These are phyloP conservation scores for Diaporthe australafricana DNA, from an alignment of 2,329 filamentous ascomycete species.

Conservation along the genomic window DNA sequence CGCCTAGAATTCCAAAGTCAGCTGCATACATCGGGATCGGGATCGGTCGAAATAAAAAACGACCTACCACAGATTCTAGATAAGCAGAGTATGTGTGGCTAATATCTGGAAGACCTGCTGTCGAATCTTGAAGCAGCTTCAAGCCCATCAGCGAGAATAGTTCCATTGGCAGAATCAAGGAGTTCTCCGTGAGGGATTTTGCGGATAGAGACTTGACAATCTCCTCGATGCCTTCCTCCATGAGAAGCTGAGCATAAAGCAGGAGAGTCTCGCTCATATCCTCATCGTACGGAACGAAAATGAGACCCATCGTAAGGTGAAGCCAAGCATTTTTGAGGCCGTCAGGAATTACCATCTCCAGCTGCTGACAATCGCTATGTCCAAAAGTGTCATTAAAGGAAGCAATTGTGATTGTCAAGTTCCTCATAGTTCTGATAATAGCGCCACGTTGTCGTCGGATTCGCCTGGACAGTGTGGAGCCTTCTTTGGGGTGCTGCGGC, in stretches of 20 bases:
- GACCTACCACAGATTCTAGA: slow-evolving; percentile 50
- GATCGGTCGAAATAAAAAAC: too few species aligned
- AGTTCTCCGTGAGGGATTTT: neutral
- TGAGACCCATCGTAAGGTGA: neutral
- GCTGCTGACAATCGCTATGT: neutral
- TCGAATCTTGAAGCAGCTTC: slow-evolving; percentile 53
- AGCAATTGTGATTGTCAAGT: neutral
- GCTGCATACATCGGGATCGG: neutral
- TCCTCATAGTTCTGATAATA: neutral
- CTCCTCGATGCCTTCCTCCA: neutral
- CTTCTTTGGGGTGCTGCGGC: neutral
- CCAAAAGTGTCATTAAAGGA: neutral
- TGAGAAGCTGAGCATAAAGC: neutral
- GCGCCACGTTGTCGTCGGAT: slow-evolving; percentile 30
- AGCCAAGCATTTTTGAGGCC: slow-evolving; percentile 12
- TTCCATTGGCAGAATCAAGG: slow-evolving; percentile 55
- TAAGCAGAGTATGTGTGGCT: slow-evolving; percentile 56
- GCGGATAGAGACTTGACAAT: neutral
- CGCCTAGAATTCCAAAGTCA: neutral
- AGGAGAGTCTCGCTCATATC: neutral
- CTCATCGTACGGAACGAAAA: neutral
- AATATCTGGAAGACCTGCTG: slow-evolving; percentile 52
- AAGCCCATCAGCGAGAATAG: slow-evolving; percentile 54
- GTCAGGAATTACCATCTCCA: neutral
- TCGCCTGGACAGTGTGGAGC: neutral